These are phyloP conservation scores for Aspergillus sp. DNA, from an alignment of 2,329 filamentous ascomycete genomes.

Conservation along the genomic window DNA sequence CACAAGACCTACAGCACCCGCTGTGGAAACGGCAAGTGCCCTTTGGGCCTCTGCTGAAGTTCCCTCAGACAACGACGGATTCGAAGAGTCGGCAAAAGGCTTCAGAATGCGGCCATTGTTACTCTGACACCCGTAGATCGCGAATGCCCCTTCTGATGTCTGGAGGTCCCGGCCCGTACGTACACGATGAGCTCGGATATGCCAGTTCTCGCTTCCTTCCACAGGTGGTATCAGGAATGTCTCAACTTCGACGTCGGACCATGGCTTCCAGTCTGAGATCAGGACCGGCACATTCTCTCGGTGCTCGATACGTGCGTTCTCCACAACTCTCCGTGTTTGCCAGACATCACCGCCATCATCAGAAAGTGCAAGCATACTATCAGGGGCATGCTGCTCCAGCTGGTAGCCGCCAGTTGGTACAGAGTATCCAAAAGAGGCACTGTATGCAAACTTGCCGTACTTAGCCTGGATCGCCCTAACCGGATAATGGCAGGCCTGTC, in stretches of 20 bases:
- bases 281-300: slow-evolving; percentile 59
- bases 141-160: slow-evolving; percentile 74
- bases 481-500: slow-evolving; percentile 79
- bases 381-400: slow-evolving; percentile 73
- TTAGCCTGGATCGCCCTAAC: slow-evolving; percentile 81
- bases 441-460: slow-evolving; percentile 77
- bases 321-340: slow-evolving; percentile 71
- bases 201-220: slow-evolving; percentile 38
- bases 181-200: slow-evolving; percentile 39
- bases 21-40: slow-evolving; percentile 49
- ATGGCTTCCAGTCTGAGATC: slow-evolving; percentile 70
- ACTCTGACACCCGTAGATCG: slow-evolving; percentile 63
- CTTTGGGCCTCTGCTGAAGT: slow-evolving; percentile 33
- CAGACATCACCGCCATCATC: slow-evolving; percentile 77
- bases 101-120: slow-evolving; percentile 58
- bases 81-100: slow-evolving; percentile 26
- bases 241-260: slow-evolving; percentile 54
- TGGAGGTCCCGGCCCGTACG: slow-evolving; percentile 57
- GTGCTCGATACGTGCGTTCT: slow-evolving; percentile 62
- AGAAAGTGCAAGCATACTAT: slow-evolving; percentile 72
- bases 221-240: slow-evolving; percentile 39
- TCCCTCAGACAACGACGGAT: slow-evolving; percentile 43
- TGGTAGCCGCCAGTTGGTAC: slow-evolving; percentile 74
- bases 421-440: slow-evolving; percentile 72
- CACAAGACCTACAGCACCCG: slow-evolving; percentile 53